These are phyloP conservation scores for Amaranthus palmeri DNA, from an alignment of 148 eudicot genomes.

Conservation along the genomic window DNA sequence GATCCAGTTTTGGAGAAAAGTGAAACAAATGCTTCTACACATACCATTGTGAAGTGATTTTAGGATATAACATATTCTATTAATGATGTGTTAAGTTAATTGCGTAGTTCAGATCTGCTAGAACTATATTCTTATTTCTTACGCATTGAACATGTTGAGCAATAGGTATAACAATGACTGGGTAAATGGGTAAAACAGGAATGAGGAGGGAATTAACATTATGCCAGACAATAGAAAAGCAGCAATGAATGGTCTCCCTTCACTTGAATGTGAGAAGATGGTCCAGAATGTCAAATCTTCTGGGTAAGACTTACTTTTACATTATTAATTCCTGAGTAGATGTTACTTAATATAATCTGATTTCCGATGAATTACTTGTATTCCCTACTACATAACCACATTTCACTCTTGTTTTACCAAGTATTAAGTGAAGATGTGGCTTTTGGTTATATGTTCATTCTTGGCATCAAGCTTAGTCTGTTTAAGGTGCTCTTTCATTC, in stretches of 20 bases:
- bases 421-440: too few species aligned
- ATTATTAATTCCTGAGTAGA: conserved; percentile 3
- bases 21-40: conserved; percentile 23
- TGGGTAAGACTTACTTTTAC: conserved; percentile 34
- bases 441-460: too few species aligned
- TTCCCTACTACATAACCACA: not conserved
- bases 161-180: not conserved
- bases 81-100: not conserved
- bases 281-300: conserved; percentile 28
- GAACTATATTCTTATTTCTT: not conserved
- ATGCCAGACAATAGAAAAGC: conserved; percentile 25
- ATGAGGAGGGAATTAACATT: conserved; percentile 24
- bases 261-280: conserved; percentile 31
- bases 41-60: conserved; percentile 21
- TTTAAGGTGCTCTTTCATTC: too few species aligned
- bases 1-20: conserved; percentile 26
- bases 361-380: not conserved
- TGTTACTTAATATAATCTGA: not conserved
- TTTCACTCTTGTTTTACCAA: not conserved
- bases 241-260: conserved; percentile 21
- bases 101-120: not conserved
- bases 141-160: not conserved
- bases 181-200: conserved; percentile 23
- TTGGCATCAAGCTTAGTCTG: too few species aligned
- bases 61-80: not conserved